Evolutionary conservation across 331 rosid species (phyloP), one percentile per base, ranked within the genome.

Genomic region (Stylosanthes scabra): DNA sequence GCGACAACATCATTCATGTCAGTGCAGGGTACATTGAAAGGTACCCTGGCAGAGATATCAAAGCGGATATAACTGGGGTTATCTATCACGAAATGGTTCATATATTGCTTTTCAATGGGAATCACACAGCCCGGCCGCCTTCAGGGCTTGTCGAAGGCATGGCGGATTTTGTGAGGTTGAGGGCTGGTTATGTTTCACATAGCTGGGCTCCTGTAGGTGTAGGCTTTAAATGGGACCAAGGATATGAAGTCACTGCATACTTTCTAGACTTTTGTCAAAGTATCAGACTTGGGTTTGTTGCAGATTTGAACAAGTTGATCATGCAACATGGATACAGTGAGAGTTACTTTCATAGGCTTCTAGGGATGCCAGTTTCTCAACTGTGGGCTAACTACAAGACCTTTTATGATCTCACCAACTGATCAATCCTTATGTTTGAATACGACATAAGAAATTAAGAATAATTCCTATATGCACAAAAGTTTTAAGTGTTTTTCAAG

Each of bases 81-180:
- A 51, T 89, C 0, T 87, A 81, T 41, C 90, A 83, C 16, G 80
- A 86, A 71, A 59, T 39, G 58, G 9, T 78, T 2, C 87, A 84
- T 11, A 14, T 84, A 3, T 81, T 84, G 91, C 86, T 79, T 64
- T 87, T 87, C 88, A 34, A 77, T 9, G 90, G 90, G 1, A 82
- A 75, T 2, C 74, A 72, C 1, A 14, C 10, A 14, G 68, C 88
- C 4, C 39, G 39, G 39, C 39, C 1, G 39, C 95, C 92, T 1
- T 78, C 78, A 1, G 86, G 88, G 4, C 55, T 85, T 74, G 72
- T 67, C 1, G 90, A 89, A 78, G 86, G 92, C 11, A 75, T 87
- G 0, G 88, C 88, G 0, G 92, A 87, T 54, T 87, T 39, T 58
- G 85, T 89, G 54, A 80, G 96, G 83, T 44, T 87, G 77, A 87